Percentiles rank a stretch among this genome's conserved stretches.
phyloP scores from a whole-genome alignment of 75 land plant species.

The Cunninghamia lanceolata region DNA sequence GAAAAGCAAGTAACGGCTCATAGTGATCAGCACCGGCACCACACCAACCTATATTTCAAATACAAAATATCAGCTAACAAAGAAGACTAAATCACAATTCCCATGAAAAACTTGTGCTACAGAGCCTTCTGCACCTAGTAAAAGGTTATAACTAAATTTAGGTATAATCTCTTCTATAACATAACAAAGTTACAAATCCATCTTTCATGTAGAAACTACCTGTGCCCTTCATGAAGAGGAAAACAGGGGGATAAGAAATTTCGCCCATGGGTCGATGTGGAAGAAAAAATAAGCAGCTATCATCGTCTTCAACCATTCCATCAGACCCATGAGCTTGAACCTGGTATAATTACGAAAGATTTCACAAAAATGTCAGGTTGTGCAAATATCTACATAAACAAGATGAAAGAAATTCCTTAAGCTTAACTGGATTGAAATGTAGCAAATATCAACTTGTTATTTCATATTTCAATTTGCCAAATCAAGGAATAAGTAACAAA shows the following conservation, averaged over 20 bases:
- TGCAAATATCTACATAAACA: neutral
- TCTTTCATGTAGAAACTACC: conserved; percentile 15
- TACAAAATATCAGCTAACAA: neutral
- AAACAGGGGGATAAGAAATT: conserved; percentile 22
- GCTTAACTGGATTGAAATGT: too few relatives aligned
- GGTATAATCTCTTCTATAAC: neutral
- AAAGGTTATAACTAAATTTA: neutral
- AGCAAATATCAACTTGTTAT: too few relatives aligned
- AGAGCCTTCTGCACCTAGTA: neutral
- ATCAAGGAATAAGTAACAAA: too few relatives aligned
- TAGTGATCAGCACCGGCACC: conserved; percentile 41
- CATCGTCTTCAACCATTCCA: conserved; percentile 26
- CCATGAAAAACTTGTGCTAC: neutral
- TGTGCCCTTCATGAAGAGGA: conserved; percentile 46
- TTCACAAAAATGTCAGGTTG: neutral
- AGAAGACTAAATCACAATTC: neutral
- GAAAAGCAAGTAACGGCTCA: conserved; percentile 26
- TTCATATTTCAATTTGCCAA: too few relatives aligned
- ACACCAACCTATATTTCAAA: conserved; percentile 33
- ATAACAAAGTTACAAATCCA: neutral
- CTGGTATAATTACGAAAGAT: conserved; percentile 8
- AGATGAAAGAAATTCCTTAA: neutral
- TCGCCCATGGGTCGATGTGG: conserved; percentile 31
- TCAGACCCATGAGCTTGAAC: conserved; percentile 46
- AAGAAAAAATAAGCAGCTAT: conserved; percentile 33